Conservation (phyloP, 2,329 filamentous ascomycete species). For the Aspergillus felis region DNA sequence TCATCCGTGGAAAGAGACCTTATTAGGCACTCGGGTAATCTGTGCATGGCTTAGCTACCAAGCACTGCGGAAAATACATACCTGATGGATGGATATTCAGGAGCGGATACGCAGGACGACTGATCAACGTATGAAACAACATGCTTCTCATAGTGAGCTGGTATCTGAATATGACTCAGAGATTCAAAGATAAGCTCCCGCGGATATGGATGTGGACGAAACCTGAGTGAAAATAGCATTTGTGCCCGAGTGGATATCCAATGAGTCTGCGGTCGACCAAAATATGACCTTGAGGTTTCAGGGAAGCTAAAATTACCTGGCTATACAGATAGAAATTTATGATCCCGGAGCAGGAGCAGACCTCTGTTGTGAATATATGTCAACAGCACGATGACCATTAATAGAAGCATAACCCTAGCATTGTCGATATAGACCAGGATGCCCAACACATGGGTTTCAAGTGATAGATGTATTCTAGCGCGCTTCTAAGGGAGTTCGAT, state of each 20-base stretch:
- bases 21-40: background rate
- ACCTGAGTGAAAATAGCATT: background rate
- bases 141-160: background rate
- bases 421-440: background rate
- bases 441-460: background rate
- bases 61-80: background rate
- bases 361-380: background rate
- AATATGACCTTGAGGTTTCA: background rate
- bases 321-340: background rate
- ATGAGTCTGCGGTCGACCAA: background rate
- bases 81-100: background rate
- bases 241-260: background rate
- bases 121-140: background rate
- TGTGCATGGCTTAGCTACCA: background rate
- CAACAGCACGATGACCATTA: background rate
- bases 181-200: background rate
- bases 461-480: constrained; percentile 16
- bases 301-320: background rate
- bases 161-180: background rate
- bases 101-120: background rate
- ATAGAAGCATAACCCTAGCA: background rate
- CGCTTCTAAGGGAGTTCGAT: constrained; percentile 17
- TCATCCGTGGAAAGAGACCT: background rate
- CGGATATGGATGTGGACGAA: background rate
- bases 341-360: background rate